Evolutionary conservation across 257 asterid species (phyloP), one percentile per base, ranked within the genome.

Genomic region (Nicotiana tabacum): DNA sequence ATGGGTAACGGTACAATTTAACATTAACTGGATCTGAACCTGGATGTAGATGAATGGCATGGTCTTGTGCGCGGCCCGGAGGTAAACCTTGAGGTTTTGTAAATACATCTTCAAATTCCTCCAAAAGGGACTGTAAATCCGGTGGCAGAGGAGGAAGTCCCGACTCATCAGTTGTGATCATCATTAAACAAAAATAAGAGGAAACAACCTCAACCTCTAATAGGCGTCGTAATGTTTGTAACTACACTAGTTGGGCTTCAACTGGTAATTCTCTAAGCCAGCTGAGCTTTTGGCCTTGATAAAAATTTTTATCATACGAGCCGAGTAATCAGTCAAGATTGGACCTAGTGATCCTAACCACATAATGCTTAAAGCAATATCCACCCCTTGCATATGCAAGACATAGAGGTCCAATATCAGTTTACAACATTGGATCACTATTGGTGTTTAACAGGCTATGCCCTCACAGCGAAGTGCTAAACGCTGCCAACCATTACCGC

Each of bases 141-240:
- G 1, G 0, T 2, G 35, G 18, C 1, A 4, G 12, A 10, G 3
- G 18, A 27, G 17, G 35, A 6, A 3, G 35, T 24, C 12, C 9
- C 1, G 13, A 3, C 27, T 6, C 5, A 2, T 62, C 17, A 27
- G 2, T 11, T 0, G 8, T 2, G 16, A 62, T 33, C 3, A 24
- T 2, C 1, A 2, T 13, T 13, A 62, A 6, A 6, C 17, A 62
- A 62, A 62, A 24, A 30, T 62, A 10, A 24, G 67, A 62, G 27
- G 0, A 24, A 32, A 24, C 2, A 3, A 0, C 8, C 7, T 62
- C 2, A n/a, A 6, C 27, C 5, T 62, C 9, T 21, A 0, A 62
- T 9, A 62, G 35, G 1, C 3, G 0, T 10, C 67, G 16, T 27
- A 62, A 62, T 30, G 0, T 62, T 30, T 24, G 17, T 24, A 62